These are phyloP conservation scores for Colletotrichum sp. DNA, from an alignment of 2,329 filamentous ascomycete genomes.

Conservation along the genomic window DNA sequence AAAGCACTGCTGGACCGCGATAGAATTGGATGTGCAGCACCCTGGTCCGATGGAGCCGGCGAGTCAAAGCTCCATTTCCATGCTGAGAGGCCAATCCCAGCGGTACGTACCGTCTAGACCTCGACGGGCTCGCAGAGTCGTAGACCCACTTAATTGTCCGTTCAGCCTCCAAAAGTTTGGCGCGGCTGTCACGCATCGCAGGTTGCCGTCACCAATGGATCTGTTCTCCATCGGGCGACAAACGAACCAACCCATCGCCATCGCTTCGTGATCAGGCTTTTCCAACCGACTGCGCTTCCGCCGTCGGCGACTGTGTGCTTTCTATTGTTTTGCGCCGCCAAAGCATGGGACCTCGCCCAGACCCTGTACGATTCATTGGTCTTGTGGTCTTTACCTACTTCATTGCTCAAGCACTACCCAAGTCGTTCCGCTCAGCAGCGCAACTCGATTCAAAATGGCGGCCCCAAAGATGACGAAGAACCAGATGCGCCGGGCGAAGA, in stretches of 20 bases:
- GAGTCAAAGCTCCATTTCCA: neutral
- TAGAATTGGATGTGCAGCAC: neutral
- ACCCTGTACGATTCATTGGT: constrained; percentile 42
- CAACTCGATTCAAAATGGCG: constrained; percentile 56
- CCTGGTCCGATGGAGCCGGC: neutral
- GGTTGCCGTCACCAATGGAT: constrained; percentile 5
- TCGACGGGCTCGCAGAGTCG: neutral
- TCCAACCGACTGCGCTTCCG: neutral
- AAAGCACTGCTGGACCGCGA: neutral
- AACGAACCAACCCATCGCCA: neutral
- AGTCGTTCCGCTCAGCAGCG: constrained; percentile 16
- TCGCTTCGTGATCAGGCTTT: neutral
- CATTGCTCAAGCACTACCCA: constrained; percentile 32
- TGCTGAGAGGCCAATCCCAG: neutral
- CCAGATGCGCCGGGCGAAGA: constrained; percentile 89
- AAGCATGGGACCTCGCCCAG: constrained; percentile 25
- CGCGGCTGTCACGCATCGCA: constrained; percentile 12
- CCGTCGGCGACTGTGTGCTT: neutral
- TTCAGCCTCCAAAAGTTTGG: constrained; percentile 23
- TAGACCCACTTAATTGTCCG: constrained; percentile 1
- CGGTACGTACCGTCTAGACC: neutral
- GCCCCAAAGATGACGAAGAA: constrained; percentile 86
- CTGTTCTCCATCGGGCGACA: neutral
- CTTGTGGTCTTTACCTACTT: constrained; percentile 40
- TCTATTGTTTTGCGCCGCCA: neutral